Evolutionary conservation across 2,329 filamentous ascomycete species (phyloP).

Genomic region (Paecilomyces niveus): DNA sequence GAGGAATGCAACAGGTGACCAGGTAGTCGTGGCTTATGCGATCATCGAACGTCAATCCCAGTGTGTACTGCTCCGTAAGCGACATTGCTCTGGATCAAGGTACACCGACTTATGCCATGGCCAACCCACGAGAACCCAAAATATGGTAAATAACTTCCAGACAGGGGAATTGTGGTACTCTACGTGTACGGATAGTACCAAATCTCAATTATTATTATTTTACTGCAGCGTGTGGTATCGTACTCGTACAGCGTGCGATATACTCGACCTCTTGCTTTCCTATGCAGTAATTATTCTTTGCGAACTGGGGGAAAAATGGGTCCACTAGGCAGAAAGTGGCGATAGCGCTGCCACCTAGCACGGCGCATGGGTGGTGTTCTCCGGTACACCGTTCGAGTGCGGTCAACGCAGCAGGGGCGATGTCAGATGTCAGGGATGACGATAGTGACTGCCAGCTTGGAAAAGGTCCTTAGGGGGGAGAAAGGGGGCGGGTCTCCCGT

Average conservation of each 20-base stretch:
- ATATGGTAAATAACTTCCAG: background rate
- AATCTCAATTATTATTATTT: background rate
- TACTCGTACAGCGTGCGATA: background rate
- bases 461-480: background rate
- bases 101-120: background rate
- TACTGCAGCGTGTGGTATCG: background rate
- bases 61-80: background rate
- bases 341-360: background rate
- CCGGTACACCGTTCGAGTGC: background rate
- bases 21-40: background rate
- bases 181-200: background rate
- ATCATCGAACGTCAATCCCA: background rate
- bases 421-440: slow-evolving; percentile 1
- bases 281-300: background rate
- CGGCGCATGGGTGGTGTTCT: background rate
- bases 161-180: background rate
- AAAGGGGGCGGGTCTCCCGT: background rate
- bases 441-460: background rate
- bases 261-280: background rate
- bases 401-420: background rate
- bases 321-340: background rate
- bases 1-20: background rate
- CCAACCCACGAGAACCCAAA: background rate
- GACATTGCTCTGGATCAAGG: background rate
- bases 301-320: background rate